phyloP scores from a whole-genome alignment of 164 flowering plant species.

The Buxus sempervirens region DNA sequence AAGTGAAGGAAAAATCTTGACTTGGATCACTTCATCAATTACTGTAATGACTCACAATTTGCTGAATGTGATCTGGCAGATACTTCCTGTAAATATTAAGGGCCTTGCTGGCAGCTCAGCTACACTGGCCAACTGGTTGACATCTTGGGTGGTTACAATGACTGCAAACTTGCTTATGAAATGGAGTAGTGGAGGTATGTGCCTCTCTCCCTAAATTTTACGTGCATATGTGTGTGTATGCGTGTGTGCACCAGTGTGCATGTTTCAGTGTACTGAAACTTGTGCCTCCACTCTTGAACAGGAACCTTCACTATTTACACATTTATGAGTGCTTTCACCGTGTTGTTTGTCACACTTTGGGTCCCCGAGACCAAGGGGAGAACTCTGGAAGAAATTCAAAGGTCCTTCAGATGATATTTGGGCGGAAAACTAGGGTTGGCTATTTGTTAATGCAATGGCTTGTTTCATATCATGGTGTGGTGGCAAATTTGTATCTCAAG shows the following conservation, averaged over 20 bases:
- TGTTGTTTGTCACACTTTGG: constrained; percentile 54
- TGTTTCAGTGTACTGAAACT: constrained; percentile 7
- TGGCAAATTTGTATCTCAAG: not conserved
- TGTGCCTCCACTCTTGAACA: constrained; percentile 22
- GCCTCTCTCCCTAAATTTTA: constrained; percentile 13
- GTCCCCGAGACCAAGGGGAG: constrained; percentile 90
- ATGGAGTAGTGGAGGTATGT: constrained; percentile 65
- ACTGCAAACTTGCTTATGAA: constrained; percentile 56
- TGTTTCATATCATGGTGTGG: not conserved
- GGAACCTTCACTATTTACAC: constrained; percentile 74
- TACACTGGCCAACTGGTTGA: constrained; percentile 61
- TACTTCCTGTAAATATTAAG: constrained; percentile 86
- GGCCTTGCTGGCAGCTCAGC: constrained; percentile 91
- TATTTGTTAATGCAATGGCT: not conserved
- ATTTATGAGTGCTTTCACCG: constrained; percentile 51
- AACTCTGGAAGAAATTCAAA: constrained; percentile 75
- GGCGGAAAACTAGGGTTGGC: not conserved
- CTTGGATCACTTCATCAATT: not conserved
- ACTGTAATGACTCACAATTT: not conserved
- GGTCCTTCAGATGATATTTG: constrained; percentile 51
- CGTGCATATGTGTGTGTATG: constrained; percentile 13
- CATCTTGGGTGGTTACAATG: constrained; percentile 54
- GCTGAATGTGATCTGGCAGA: constrained; percentile 33
- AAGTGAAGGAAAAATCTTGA: not conserved
- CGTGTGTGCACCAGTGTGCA: not conserved